phyloP scores from a whole-genome alignment of 345 rosid species.

The Geranium brycei region DNA sequence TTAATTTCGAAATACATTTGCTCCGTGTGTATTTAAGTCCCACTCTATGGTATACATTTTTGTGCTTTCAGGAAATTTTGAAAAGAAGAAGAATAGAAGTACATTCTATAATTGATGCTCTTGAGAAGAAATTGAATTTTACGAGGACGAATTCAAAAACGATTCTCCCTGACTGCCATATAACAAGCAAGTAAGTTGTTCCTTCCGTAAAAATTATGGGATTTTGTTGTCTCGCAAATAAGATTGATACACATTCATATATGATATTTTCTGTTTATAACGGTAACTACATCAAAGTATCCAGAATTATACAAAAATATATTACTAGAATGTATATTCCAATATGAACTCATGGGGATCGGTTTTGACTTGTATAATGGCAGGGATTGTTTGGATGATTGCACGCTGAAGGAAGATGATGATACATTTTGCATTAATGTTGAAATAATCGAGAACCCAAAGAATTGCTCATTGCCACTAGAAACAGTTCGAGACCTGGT shows the following conservation, averaged over 20 bases:
- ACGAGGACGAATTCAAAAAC: slow-evolving; percentile 24
- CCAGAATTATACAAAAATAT: too few relatives aligned
- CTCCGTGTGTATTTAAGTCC: neutral
- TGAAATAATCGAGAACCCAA: slow-evolving; percentile 28
- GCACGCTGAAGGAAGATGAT: slow-evolving; percentile 21
- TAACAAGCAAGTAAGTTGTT: slow-evolving; percentile 45
- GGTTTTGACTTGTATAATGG: slow-evolving; percentile 1
- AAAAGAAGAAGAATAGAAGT: slow-evolving; percentile 39
- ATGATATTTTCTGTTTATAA: neutral
- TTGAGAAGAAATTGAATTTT: slow-evolving; percentile 27
- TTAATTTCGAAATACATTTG: neutral
- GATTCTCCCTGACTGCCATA: slow-evolving; percentile 24
- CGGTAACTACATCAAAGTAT: too few relatives aligned
- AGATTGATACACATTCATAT: neutral
- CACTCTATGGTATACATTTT: slow-evolving; percentile 8
- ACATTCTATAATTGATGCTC: slow-evolving; percentile 33
- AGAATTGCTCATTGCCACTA: slow-evolving; percentile 19
- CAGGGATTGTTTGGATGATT: slow-evolving; percentile 32
- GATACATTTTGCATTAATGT: slow-evolving; percentile 47
- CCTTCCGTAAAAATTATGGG: too few relatives aligned
- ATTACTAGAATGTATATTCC: neutral
- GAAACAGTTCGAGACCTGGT: slow-evolving; percentile 27
- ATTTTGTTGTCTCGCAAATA: too few relatives aligned
- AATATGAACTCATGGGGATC: neutral
- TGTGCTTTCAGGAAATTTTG: slow-evolving; percentile 42